Conservation (phyloP, 345 rosid species). For the Turnera subulata region DNA sequence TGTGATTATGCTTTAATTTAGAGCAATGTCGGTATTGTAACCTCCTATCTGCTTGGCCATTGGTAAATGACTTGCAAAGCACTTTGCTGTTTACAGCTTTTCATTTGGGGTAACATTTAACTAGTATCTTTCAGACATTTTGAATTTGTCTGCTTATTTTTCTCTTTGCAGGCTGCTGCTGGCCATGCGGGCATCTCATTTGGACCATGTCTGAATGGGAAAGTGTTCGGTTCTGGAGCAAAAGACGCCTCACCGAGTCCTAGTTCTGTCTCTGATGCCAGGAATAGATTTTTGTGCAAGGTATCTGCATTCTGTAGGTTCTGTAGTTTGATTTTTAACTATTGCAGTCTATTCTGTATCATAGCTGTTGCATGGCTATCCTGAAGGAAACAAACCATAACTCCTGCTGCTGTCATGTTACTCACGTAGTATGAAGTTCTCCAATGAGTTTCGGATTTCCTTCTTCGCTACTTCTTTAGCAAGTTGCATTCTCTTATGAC, state of each 20-base stretch:
- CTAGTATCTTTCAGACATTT: background rate
- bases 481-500: no score
- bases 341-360: background rate
- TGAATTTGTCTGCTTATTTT: conserved; percentile 7
- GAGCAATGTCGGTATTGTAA: no score
- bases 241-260: conserved; percentile 47
- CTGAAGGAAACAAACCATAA: no score
- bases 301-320: conserved; percentile 25
- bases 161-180: conserved; percentile 34
- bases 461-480: no score
- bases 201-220: conserved; percentile 26
- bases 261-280: conserved; percentile 31
- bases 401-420: no score
- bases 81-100: no score
- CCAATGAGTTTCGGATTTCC: no score
- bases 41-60: no score
- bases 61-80: no score
- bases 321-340: conserved; percentile 8
- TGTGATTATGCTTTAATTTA: no score
- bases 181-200: conserved; percentile 34
- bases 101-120: no score
- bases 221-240: conserved; percentile 30
- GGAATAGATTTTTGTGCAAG: conserved; percentile 42
- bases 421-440: no score
- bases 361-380: conserved; percentile 1